Percentiles rank a stretch among this genome's conserved stretches.
phyloP scores from a whole-genome alignment of 2,329 filamentous ascomycete genomes.

The Phaeoacremonium minimum region DNA sequence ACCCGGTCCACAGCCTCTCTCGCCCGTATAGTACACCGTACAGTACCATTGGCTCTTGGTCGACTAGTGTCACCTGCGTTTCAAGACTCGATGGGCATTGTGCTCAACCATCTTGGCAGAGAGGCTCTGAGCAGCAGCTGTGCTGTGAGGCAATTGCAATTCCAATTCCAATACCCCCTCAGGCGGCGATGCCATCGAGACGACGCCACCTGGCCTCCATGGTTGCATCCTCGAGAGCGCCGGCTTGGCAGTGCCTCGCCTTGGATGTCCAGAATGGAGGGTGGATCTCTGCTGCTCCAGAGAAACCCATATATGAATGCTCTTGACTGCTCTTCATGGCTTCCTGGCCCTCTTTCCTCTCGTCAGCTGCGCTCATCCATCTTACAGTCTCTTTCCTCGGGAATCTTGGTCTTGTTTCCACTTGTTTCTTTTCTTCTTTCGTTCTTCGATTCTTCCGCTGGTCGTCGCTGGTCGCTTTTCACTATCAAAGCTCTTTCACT shows the following conservation, averaged over 20 bases:
- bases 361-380: constrained; percentile 31
- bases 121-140: constrained; percentile 1
- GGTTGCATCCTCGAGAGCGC: too few relatives aligned
- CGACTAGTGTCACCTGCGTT: constrained; percentile 14
- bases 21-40: not conserved
- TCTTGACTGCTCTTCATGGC: constrained; percentile 4
- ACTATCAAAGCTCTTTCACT: constrained; percentile 15
- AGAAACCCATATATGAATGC: constrained; percentile 25
- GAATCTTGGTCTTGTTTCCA: constrained; percentile 11
- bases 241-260: too few relatives aligned
- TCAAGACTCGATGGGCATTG: constrained; percentile 11
- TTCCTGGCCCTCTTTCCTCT: constrained; percentile 3
- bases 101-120: constrained; percentile 10
- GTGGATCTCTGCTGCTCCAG: not conserved
- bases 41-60: constrained; percentile 1
- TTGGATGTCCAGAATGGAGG: not conserved
- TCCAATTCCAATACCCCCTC: constrained; percentile 1
- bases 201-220: not conserved
- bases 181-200: not conserved
- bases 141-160: not conserved
- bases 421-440: constrained; percentile 19
- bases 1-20: not conserved
- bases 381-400: too few relatives aligned
- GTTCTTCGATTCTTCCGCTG: constrained; percentile 20
- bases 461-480: constrained; percentile 29